Evolutionary conservation across 108 stramenopile species (phyloP).

Genomic region (Parmales sp.): DNA sequence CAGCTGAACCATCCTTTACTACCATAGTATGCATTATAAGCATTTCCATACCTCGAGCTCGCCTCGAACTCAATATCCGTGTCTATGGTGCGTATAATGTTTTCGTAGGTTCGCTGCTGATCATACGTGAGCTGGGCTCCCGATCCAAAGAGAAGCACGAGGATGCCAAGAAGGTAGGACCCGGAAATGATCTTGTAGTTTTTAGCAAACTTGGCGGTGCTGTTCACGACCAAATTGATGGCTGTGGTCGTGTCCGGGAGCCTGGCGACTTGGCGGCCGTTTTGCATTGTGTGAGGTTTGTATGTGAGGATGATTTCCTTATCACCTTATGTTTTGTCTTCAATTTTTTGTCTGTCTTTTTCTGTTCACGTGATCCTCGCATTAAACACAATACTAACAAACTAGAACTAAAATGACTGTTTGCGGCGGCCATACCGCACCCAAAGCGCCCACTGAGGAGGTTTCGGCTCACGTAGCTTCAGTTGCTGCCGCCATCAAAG

Average conservation of each 20-base stretch:
- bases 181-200: conserved; percentile 51
- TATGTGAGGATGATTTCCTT: not conserved
- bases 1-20: conserved; percentile 77
- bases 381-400: no score
- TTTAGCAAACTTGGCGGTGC: not conserved
- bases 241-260: not conserved
- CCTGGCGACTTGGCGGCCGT: not conserved
- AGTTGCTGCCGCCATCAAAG: no score
- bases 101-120: conserved; percentile 52
- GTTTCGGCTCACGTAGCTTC: no score
- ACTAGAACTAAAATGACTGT: no score
- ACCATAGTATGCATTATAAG: conserved; percentile 48
- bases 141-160: conserved; percentile 44
- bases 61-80: conserved; percentile 64
- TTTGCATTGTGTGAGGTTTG: not conserved
- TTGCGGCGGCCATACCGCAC: no score
- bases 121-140: conserved; percentile 53
- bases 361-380: no score
- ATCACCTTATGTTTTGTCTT: not conserved
- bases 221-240: not conserved
- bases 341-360: not conserved
- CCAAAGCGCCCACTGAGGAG: no score
- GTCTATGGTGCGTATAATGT: conserved; percentile 69
- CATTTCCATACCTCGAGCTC: conserved; percentile 38
- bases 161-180: conserved; percentile 56